Base-by-base conservation (phyloP, 345 rosid genomes). In the Eucalyptus cloeziana region DNA sequence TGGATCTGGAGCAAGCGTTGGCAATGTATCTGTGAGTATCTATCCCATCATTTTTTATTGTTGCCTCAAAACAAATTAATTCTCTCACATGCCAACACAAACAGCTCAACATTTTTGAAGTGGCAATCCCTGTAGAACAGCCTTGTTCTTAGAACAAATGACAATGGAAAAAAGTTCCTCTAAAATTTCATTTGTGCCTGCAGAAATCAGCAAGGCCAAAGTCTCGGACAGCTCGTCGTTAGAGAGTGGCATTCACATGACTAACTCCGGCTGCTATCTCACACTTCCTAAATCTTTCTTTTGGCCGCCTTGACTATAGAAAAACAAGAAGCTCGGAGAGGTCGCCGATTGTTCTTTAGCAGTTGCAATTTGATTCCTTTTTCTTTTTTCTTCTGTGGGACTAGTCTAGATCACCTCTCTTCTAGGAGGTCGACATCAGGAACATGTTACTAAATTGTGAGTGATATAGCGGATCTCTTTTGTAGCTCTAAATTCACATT, bases 171-270 rank as follows among this genome's bases (percentile, higher is more conserved):
- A 27, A 54, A 69, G 87, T 87, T 49, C 10, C 33, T 30, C 69
- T 62, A 30, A 62, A 62, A 24, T 86, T 88, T 87, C 52, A 50
- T 88, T 43, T 90, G 43, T 85, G 27, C 30, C 89, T 90, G 92
- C 94, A 97, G 99, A 97, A 94, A 92, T 91, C 96, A 88, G 87
- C 97, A 49, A 95, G 97, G 94, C 96, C 97, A 58, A 96, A 95
- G 91, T 92, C 97, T 69, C 95, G 99, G 91, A 92, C 94, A 86
- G 50, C 95, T 40, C 96, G 98, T 15, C 96, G 98, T 86, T 96
- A 94, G 90, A 89, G 76, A n/a, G 76, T 67, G 76, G 76, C 40
- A n/a, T 67, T 67, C 40, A 31, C 76, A 67, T 15, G 40, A 31
- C 76, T 31, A 67, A 30, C 89, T 22, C 87, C 37, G 79, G 88